These are phyloP conservation scores for Eragrostis tef DNA, from an alignment of 202 grass and related monocot genomes.

Conservation along the genomic window DNA sequence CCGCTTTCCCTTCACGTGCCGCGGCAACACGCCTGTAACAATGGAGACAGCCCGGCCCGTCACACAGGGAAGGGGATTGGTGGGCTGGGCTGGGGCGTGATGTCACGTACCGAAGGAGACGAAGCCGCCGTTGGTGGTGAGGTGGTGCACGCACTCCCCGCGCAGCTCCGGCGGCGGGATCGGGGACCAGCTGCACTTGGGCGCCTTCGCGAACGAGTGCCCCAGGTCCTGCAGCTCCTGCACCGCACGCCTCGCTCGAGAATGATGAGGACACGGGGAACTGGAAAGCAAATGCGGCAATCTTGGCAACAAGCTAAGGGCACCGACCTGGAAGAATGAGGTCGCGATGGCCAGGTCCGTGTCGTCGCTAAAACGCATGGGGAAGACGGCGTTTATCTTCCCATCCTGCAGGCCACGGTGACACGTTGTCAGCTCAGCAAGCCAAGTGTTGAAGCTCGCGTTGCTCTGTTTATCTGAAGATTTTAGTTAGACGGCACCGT, in stretches of 20 bases:
- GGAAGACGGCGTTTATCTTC: slow-evolving; percentile 69
- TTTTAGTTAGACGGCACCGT: slow-evolving; percentile 54
- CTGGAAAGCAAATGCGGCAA: not conserved
- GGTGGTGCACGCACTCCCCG: slow-evolving; percentile 66
- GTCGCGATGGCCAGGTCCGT: slow-evolving; percentile 76
- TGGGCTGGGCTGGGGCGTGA: too few relatives aligned
- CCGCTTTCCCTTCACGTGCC: slow-evolving; percentile 59
- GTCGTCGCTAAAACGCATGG: slow-evolving; percentile 87
- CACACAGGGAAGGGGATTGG: not conserved
- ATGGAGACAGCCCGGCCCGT: not conserved
- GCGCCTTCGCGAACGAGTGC: slow-evolving; percentile 52
- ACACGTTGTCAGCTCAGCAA: too few relatives aligned
- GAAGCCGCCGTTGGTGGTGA: slow-evolving; percentile 94
- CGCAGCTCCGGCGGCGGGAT: slow-evolving; percentile 85
- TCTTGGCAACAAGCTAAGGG: not conserved
- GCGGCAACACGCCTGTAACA: slow-evolving; percentile 60
- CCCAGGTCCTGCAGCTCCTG: slow-evolving; percentile 72
- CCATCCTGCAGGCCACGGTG: slow-evolving; percentile 41
- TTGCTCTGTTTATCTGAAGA: not conserved
- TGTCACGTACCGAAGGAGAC: slow-evolving; percentile 67
- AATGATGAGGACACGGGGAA: not conserved
- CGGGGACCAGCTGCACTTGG: slow-evolving; percentile 75
- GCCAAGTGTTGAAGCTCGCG: not conserved
- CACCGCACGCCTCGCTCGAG: too few relatives aligned
- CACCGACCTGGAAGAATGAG: slow-evolving; percentile 78